These are phyloP conservation scores for Geosmithia putterillii DNA, from an alignment of 2,329 filamentous ascomycete genomes.

Conservation along the genomic window DNA sequence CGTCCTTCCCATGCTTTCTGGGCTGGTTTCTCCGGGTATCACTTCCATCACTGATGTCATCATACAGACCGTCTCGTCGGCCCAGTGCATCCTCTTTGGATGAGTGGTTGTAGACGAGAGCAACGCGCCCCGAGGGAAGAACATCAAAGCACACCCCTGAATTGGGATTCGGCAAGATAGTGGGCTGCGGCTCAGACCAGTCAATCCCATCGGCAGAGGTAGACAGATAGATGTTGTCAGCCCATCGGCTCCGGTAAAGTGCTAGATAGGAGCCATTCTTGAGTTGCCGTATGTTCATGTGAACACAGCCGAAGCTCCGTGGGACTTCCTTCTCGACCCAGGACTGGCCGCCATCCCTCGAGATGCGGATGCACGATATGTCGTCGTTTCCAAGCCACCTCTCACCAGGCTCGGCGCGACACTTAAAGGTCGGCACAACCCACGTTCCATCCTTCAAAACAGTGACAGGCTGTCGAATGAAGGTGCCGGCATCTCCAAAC, in stretches of 20 bases:
- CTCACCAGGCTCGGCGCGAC: constrained; percentile 22
- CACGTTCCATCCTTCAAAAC: constrained; percentile 22
- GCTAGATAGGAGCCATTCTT: constrained; percentile 17
- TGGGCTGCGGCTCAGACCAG: constrained; percentile 22
- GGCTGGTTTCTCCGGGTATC: constrained; percentile 26
- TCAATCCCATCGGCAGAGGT: constrained; percentile 23
- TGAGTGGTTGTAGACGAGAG: constrained; percentile 27
- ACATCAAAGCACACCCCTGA: constrained; percentile 25
- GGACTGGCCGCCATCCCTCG: constrained; percentile 20
- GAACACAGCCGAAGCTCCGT: constrained; percentile 23
- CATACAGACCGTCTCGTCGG: constrained; percentile 26
- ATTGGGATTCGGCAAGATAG: constrained; percentile 27
- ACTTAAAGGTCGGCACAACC: constrained; percentile 29
- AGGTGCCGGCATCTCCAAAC: constrained; percentile 22
- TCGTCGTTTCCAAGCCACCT: constrained; percentile 32
- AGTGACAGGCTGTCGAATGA: constrained; percentile 26
- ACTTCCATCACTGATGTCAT: constrained; percentile 26
- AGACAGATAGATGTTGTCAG: constrained; percentile 27
- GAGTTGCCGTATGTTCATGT: constrained; percentile 27
- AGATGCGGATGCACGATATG: constrained; percentile 23
- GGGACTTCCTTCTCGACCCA: constrained; percentile 25
- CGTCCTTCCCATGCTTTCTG: constrained; percentile 19
- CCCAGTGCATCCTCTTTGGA: constrained; percentile 15
- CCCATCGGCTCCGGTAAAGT: constrained; percentile 30
- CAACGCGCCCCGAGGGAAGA: constrained; percentile 19